phyloP scores from a whole-genome alignment of 2,329 filamentous ascomycete genomes.

The Fonsecaea nubica region DNA sequence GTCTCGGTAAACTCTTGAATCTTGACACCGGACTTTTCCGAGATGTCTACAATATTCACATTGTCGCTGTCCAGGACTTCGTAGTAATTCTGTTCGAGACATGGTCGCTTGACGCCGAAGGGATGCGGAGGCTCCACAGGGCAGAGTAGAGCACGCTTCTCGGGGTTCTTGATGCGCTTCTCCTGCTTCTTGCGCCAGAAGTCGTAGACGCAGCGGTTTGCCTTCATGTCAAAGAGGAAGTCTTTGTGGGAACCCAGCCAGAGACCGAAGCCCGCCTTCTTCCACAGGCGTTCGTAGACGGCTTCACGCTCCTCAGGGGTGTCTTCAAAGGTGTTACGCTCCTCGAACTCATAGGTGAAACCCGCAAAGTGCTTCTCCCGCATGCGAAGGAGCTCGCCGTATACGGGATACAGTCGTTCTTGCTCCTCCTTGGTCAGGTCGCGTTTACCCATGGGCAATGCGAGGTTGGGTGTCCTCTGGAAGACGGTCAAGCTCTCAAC shows the following conservation, averaged over 20 bases:
- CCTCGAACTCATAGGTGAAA: slow-evolving; percentile 65
- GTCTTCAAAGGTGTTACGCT: slow-evolving; percentile 53
- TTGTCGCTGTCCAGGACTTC: slow-evolving; percentile 57
- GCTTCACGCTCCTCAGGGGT: slow-evolving; percentile 47
- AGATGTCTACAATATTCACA: slow-evolving; percentile 56
- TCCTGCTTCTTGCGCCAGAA: slow-evolving; percentile 64
- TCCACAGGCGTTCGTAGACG: slow-evolving; percentile 58
- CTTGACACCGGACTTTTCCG: slow-evolving; percentile 47
- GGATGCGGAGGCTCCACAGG: slow-evolving; percentile 60
- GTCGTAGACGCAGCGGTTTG: slow-evolving; percentile 61
- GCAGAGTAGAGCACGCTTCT: slow-evolving; percentile 59
- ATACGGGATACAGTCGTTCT: slow-evolving; percentile 46
- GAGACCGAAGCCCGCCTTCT: slow-evolving; percentile 60
- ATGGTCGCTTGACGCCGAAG: slow-evolving; percentile 62
- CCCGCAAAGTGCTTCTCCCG: slow-evolving; percentile 52
- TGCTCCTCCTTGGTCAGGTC: slow-evolving; percentile 57
- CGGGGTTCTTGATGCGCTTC: slow-evolving; percentile 58
- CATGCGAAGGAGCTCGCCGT: slow-evolving; percentile 33
- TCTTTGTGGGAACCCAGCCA: slow-evolving; percentile 62
- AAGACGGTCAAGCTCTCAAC: slow-evolving; percentile 60
- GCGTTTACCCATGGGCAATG: slow-evolving; percentile 65
- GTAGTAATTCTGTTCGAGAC: slow-evolving; percentile 59
- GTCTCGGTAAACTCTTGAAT: slow-evolving; percentile 51
- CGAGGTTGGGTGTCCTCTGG: slow-evolving; percentile 71
- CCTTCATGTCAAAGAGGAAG: slow-evolving; percentile 49